phyloP scores from a whole-genome alignment of 257 asterid genomes.

The Paulownia fortunei region DNA sequence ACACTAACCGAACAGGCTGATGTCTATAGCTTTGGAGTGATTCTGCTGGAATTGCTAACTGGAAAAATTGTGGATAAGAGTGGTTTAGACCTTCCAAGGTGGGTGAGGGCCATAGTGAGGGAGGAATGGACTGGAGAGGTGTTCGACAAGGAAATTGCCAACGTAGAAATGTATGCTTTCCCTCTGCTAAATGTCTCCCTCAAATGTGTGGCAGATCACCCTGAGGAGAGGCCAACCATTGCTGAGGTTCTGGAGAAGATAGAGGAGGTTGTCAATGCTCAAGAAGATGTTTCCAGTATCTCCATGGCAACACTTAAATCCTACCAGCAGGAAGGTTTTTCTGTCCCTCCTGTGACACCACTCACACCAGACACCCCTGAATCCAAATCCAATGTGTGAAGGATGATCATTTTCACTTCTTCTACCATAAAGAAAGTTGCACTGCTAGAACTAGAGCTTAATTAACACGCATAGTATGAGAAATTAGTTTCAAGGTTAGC shows the following conservation, averaged over 20 bases:
- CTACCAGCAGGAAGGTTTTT: too few species aligned
- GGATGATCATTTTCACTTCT: too few species aligned
- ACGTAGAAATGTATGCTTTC: slow-evolving; percentile 47
- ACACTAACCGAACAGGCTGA: slow-evolving; percentile 32
- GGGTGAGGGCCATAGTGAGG: slow-evolving; percentile 53
- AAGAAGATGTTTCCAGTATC: slow-evolving; percentile 14
- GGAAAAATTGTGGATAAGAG: slow-evolving; percentile 48
- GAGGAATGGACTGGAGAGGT: slow-evolving; percentile 65
- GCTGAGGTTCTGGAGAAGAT: slow-evolving; percentile 45
- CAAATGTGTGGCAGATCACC: slow-evolving; percentile 42
- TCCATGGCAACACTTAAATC: background rate
- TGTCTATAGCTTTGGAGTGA: slow-evolving; percentile 37
- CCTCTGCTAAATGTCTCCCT: slow-evolving; percentile 48
- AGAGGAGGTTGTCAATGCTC: slow-evolving; percentile 40
- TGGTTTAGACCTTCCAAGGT: slow-evolving; percentile 46
- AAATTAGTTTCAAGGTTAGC: too few species aligned
- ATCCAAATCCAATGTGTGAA: too few species aligned
- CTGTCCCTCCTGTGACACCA: too few species aligned
- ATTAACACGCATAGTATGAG: too few species aligned
- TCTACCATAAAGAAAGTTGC: too few species aligned
- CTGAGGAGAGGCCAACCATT: slow-evolving; percentile 47
- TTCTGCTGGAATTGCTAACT: slow-evolving; percentile 48
- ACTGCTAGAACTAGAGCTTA: too few species aligned
- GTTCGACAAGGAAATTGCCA: slow-evolving; percentile 35
- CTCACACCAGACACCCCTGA: too few species aligned